Conservation (phyloP, 1,139 yeast species). For the Nakaseomyces bracarensis region DNA sequence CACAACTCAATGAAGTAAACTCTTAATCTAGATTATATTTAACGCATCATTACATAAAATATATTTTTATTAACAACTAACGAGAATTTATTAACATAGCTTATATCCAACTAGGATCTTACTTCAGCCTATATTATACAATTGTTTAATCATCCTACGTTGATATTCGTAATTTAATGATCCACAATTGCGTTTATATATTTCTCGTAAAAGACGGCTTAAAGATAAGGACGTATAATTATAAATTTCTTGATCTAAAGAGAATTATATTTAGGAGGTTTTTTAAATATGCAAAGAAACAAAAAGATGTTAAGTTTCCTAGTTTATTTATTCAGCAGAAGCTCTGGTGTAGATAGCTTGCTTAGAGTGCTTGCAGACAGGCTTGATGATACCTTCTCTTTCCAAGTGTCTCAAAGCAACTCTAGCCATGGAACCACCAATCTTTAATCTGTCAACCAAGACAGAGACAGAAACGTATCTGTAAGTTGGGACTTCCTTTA, state of each 20-base stretch:
- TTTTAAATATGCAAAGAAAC: constrained; percentile 9
- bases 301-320: constrained; percentile 8
- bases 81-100: too few relatives aligned
- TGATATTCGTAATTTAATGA: too few relatives aligned
- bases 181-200: too few relatives aligned
- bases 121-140: too few relatives aligned
- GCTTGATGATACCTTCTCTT: constrained; percentile 90
- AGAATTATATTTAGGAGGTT: constrained; percentile 3
- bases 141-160: too few relatives aligned
- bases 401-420: constrained; percentile 95
- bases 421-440: constrained; percentile 99
- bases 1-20: not conserved
- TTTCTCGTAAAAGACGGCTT: too few relatives aligned
- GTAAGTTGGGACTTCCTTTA: constrained; percentile 99
- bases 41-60: too few relatives aligned
- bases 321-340: constrained; percentile 42
- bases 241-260: constrained; percentile 4
- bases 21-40: too few relatives aligned
- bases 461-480: constrained; percentile 97
- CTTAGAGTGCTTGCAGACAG: constrained; percentile 91
- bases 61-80: too few relatives aligned
- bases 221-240: not conserved
- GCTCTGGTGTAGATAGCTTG: constrained; percentile 95
- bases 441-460: constrained; percentile 97
- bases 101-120: too few relatives aligned